Evolutionary conservation across 1,139 yeast genomes (phyloP).

Genomic region (Taphrina betulina): DNA sequence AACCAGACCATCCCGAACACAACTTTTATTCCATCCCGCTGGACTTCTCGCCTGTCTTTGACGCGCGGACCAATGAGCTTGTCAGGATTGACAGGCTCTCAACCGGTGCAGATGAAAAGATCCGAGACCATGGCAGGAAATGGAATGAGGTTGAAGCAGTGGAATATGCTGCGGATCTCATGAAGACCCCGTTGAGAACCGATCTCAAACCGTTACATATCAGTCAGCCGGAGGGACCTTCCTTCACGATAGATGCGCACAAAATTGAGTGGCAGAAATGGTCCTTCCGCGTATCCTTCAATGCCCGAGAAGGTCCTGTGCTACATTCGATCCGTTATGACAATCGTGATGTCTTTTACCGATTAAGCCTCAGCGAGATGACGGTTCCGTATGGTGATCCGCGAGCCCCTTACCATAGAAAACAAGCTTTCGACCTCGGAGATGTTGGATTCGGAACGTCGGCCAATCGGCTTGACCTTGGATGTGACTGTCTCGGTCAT

Average conservation of each 20-base stretch:
- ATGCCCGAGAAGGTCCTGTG: constrained; percentile 81
- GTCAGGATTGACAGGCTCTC: constrained; percentile 71
- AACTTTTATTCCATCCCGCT: constrained; percentile 66
- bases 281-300: constrained; percentile 74
- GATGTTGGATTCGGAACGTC: constrained; percentile 85
- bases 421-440: constrained; percentile 81
- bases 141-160: constrained; percentile 45
- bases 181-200: constrained; percentile 50
- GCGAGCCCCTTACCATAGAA: constrained; percentile 75
- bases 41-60: constrained; percentile 79
- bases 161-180: constrained; percentile 42
- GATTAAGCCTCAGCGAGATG: constrained; percentile 77
- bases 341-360: constrained; percentile 72
- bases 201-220: constrained; percentile 64
- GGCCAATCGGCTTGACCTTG: constrained; percentile 73
- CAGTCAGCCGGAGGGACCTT: constrained; percentile 78
- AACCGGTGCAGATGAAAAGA: constrained; percentile 66
- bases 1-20: constrained; percentile 70
- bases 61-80: constrained; percentile 65
- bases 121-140: constrained; percentile 52
- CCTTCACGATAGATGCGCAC: constrained; percentile 67
- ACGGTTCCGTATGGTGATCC: constrained; percentile 82
- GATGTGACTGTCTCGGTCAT: constrained; percentile 83
- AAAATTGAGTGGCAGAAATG: constrained; percentile 75
- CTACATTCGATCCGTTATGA: constrained; percentile 69